Conservation (phyloP, 352 stramenopile genomes). For the Phytophthora fragariae region DNA sequence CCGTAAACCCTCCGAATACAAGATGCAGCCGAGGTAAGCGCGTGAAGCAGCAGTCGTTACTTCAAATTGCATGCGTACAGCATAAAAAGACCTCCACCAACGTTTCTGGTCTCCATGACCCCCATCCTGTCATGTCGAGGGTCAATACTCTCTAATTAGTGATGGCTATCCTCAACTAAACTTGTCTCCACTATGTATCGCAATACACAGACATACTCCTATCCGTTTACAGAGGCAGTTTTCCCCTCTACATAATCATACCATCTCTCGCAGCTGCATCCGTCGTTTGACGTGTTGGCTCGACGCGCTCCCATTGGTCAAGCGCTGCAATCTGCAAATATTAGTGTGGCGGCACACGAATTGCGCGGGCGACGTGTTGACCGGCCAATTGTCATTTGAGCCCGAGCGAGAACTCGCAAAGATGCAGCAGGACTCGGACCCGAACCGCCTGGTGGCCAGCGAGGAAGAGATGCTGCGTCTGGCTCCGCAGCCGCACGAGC, state of each 20-base stretch:
- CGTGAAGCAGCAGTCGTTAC: not conserved
- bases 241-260: too few species aligned
- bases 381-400: slow-evolving; percentile 26
- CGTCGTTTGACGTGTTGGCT: slow-evolving; percentile 5
- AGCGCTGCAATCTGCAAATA: too few species aligned
- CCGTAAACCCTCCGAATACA: too few species aligned
- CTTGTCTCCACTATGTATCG: too few species aligned
- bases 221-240: too few species aligned
- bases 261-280: too few species aligned
- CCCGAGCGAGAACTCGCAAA: not conserved
- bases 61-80: slow-evolving; percentile 14
- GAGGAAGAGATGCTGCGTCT: slow-evolving; percentile 68
- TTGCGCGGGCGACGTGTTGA: not conserved
- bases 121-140: too few species aligned
- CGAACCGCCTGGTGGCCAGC: slow-evolving; percentile 43
- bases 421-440: slow-evolving; percentile 25
- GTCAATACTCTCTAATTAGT: too few species aligned
- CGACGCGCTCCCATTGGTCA: slow-evolving; percentile 16
- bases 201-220: too few species aligned
- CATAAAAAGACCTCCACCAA: not conserved
- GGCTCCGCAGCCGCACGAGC: slow-evolving; percentile 69
- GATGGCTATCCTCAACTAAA: too few species aligned
- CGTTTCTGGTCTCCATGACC: too few species aligned
- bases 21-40: too few species aligned
- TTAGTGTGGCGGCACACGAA: slow-evolving; percentile 11